A percentile compares a stretch with the other conserved stretches of the same genome.
Evolutionary conservation across 306 rosid genomes (phyloP).

Genomic region (Sindora glabra): DNA sequence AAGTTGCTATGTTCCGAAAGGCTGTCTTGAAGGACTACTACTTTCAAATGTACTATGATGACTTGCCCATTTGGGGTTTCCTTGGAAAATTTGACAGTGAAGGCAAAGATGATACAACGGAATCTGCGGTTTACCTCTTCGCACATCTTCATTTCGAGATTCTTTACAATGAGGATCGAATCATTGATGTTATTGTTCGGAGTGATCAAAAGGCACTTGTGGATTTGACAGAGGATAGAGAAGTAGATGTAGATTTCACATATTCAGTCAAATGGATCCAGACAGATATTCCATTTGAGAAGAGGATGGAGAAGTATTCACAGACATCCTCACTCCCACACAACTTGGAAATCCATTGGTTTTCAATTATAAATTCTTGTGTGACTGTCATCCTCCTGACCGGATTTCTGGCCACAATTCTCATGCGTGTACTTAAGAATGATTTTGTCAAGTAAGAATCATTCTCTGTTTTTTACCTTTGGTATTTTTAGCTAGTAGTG

Average conservation of each 20-base stretch:
- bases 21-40: constrained; percentile 49
- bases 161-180: constrained; percentile 31
- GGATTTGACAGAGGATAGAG: constrained; percentile 31
- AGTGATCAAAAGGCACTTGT: constrained; percentile 28
- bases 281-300: constrained; percentile 38
- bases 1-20: constrained; percentile 25
- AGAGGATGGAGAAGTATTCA: constrained; percentile 50
- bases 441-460: constrained; percentile 41
- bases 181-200: constrained; percentile 31
- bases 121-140: constrained; percentile 20
- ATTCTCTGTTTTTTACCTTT: neutral
- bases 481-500: no score
- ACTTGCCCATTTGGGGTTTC: constrained; percentile 51
- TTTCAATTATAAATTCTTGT: constrained; percentile 41
- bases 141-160: constrained; percentile 32
- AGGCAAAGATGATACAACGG: constrained; percentile 23
- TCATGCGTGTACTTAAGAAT: constrained; percentile 41
- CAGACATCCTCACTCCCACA: constrained; percentile 25
- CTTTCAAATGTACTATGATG: constrained; percentile 42
- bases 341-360: constrained; percentile 44
- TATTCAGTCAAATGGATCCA: constrained; percentile 43
- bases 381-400: constrained; percentile 38
- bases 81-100: constrained; percentile 35
- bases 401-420: constrained; percentile 44
- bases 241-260: constrained; percentile 34